Evolutionary conservation across 192 early-diverging fungal species (phyloP), one percentile per base, ranked within the genome.

Genomic region (Coemansia umbellata): DNA sequence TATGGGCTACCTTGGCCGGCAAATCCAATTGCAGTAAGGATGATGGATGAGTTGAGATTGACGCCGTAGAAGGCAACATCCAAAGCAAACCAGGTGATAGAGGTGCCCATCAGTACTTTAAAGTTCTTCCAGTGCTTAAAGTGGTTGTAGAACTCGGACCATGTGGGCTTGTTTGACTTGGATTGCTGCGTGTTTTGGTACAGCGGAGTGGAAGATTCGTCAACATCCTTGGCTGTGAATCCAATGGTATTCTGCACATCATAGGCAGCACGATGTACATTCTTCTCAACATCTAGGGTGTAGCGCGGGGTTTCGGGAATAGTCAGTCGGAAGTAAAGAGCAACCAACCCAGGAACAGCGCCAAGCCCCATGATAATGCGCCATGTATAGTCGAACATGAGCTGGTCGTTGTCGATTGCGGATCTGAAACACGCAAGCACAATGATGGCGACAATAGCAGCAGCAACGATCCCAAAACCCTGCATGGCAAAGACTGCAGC

Each of bases 261-360:
- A 4, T 17, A 21, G 11, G 64, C 58, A 23, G 78, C 66, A 17
- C 47, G 50, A 36, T 60, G 45, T n/a, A 77, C 63, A 54, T 82
- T 78, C 60, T 81, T 78, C 55, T 91, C 82, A 42, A 85, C 66
- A 50, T 92, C 85, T 19, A 85, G 85, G 47, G 78, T 73, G 79
- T 85, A 97, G 59, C 93, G 89, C 13, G 94, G 94, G 27, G 94
- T 94, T 74, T 97, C 94, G 35, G 92, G 90, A 55, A 95, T 93
- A 7, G 91, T 93, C 35, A 91, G 45, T 40, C 90, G 87, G 80
- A 84, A 96, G 77, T 94, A 96, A 31, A 96, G 81, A 15, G 93
- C 88, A 50, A 79, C 52, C 8, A 91, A 50, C 45, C 79, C 87
- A 13, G 93, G 93, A 37, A 96, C 62, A 31, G 81, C 83, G 55